Percentiles rank a stretch among this genome's conserved stretches.
Conservation (phyloP, 176 grass and related monocot genomes). For the Bothriochloa decipiens region DNA sequence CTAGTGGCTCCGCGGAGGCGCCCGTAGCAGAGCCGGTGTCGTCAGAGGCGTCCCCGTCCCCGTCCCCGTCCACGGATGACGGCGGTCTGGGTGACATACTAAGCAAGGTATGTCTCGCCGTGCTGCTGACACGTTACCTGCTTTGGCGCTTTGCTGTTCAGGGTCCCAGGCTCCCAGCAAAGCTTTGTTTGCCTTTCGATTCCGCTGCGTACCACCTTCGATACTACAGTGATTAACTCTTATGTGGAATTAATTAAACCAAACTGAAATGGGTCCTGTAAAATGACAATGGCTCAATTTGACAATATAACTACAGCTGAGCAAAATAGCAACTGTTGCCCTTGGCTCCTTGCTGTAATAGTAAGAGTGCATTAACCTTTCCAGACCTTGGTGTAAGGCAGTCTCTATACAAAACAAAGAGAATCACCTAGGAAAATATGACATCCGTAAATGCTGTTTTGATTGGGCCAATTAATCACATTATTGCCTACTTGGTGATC, state of each 20-base stretch:
- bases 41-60: neutral
- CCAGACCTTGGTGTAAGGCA: neutral
- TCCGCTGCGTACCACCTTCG: neutral
- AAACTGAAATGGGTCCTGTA: neutral
- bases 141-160: neutral
- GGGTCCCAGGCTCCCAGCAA: neutral
- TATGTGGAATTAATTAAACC: neutral
- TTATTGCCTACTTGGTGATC: neutral
- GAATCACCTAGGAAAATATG: neutral
- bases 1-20: slow-evolving; percentile 21
- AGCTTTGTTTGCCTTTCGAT: neutral
- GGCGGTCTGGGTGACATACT: slow-evolving; percentile 36
- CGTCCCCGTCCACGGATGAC: neutral
- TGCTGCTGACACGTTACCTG: neutral
- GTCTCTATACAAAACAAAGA: neutral
- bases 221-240: neutral
- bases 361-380: neutral
- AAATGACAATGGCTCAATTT: neutral
- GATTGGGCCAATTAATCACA: neutral
- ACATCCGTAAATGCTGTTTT: neutral
- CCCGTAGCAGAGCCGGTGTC: slow-evolving; percentile 10
- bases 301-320: neutral
- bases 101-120: slow-evolving; percentile 46
- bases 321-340: neutral
- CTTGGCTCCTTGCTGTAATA: neutral